These are phyloP conservation scores for Penicillium diatomitis DNA, from an alignment of 495 filamentous ascomycete species.

Conservation along the genomic window DNA sequence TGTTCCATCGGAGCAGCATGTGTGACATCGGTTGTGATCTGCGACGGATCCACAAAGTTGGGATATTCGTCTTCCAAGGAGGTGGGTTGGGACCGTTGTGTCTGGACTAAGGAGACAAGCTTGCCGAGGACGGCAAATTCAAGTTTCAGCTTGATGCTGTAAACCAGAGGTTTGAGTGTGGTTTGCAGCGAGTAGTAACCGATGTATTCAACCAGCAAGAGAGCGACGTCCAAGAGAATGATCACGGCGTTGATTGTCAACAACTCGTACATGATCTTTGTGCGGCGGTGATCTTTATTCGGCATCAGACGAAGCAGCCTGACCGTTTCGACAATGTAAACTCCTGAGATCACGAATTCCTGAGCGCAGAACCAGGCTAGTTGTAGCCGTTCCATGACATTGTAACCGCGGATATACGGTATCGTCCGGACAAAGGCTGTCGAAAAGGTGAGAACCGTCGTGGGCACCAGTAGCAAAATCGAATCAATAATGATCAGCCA, in stretches of 20 bases:
- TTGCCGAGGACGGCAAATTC: conserved; percentile 49
- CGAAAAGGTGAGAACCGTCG: conserved; percentile 45
- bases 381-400: conserved; percentile 50
- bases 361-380: conserved; percentile 51
- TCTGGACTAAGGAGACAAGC: conserved; percentile 29
- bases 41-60: conserved; percentile 29
- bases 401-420: conserved; percentile 35
- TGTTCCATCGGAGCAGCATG: conserved; percentile 20
- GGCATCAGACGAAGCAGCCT: conserved; percentile 34
- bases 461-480: conserved; percentile 39
- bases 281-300: conserved; percentile 29
- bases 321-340: conserved; percentile 48
- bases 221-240: conserved; percentile 43
- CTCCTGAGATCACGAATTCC: conserved; percentile 46
- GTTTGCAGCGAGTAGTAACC: conserved; percentile 45
- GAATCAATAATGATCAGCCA: conserved; percentile 49
- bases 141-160: conserved; percentile 55
- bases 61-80: conserved; percentile 31
- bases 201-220: conserved; percentile 46
- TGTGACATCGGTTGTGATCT: conserved; percentile 30
- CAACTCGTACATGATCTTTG: conserved; percentile 42
- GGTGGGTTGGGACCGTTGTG: conserved; percentile 20
- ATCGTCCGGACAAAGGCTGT: conserved; percentile 19
- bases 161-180: conserved; percentile 47
- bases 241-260: conserved; percentile 48